Evolutionary conservation across 106 monocot genomes (phyloP), one percentile per base, ranked within the genome.

Genomic region (Xerophyta viscosa): DNA sequence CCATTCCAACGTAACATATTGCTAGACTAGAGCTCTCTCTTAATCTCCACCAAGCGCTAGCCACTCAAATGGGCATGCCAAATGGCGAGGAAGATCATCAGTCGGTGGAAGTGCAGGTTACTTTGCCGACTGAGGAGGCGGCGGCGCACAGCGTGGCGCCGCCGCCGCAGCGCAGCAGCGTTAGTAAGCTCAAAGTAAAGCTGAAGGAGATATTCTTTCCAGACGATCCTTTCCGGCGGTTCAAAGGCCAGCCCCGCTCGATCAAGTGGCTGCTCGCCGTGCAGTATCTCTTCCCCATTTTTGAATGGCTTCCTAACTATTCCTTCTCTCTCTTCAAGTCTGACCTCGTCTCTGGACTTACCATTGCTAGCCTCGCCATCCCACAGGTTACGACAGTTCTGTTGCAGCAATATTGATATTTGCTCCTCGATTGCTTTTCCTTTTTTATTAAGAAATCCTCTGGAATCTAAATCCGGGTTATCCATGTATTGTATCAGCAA

Each of bases 141-240:
- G 52, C 10, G 41, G 62, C 45, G 56, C 71, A 57, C 39, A 64
- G 60, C 36, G 83, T 88, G 71, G 60, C 9, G 30, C 15, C 48
- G 2, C 77, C 92, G 6, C 77, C 83, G 7, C 66, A 57, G 8
- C 62, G 50, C 26, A 84, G 71, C 65, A 74, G 74, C 2, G 29
- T 46, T 13, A 37, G 8, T 11, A 87, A 93, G 60, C 15, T 93
- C 52, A 87, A 80, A 77, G 27, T 31, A 4, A 67, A 72, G 56
- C 47, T 75, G 58, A 93, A 87, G 68, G 92, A 93, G 71, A 93
- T 80, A 24, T 87, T 93, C 69, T 93, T 93, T 53, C 87, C 87
- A 8, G 92, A 93, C 48, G 83, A 87, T 60, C 83, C 87, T 0
- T 87, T 93, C 48, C 53, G 87, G 0, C 66, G 63, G 51, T 84